phyloP scores from a whole-genome alignment of 768 basidiomycete species.

The Suillus subaureus region DNA sequence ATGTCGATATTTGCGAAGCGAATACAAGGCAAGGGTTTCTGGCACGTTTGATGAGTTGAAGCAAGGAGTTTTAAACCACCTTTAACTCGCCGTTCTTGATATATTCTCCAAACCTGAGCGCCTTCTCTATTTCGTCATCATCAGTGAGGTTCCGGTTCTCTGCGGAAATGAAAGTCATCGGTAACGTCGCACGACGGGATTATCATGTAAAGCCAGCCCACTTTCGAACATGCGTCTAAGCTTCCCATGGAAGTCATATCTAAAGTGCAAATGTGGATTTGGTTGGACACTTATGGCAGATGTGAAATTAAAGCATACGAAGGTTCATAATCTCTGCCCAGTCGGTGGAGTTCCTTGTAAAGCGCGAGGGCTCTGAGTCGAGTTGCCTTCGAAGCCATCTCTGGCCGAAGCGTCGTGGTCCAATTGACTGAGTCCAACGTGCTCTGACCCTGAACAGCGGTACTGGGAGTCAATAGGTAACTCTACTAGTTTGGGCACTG shows the following conservation, averaged over 20 bases:
- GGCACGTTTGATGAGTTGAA: neutral
- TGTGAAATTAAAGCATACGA: constrained; percentile 49
- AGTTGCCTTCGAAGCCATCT: constrained; percentile 52
- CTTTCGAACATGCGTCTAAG: constrained; percentile 76
- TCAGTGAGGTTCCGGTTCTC: constrained; percentile 71
- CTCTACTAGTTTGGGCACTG: too few relatives aligned
- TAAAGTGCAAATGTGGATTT: constrained; percentile 30
- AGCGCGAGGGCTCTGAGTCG: constrained; percentile 68
- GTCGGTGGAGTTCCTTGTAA: constrained; percentile 81
- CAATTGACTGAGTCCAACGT: neutral
- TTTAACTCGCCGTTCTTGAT: constrained; percentile 74
- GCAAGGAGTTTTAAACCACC: neutral
- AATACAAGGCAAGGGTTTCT: constrained; percentile 86
- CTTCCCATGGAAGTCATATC: constrained; percentile 78
- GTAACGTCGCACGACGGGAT: neutral
- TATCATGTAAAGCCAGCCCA: constrained; percentile 34
- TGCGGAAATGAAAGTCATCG: constrained; percentile 27
- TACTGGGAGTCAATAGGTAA: too few relatives aligned
- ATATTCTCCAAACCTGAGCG: constrained; percentile 75
- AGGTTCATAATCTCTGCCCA: constrained; percentile 83
- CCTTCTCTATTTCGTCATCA: constrained; percentile 73
- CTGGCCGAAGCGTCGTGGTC: neutral
- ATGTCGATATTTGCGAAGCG: constrained; percentile 81
- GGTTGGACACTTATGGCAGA: constrained; percentile 5
- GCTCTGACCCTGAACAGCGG: neutral